Evolutionary conservation across 345 rosid species (phyloP), one percentile per base, ranked within the genome.

Genomic region (Rhodamnia rubescens): DNA sequence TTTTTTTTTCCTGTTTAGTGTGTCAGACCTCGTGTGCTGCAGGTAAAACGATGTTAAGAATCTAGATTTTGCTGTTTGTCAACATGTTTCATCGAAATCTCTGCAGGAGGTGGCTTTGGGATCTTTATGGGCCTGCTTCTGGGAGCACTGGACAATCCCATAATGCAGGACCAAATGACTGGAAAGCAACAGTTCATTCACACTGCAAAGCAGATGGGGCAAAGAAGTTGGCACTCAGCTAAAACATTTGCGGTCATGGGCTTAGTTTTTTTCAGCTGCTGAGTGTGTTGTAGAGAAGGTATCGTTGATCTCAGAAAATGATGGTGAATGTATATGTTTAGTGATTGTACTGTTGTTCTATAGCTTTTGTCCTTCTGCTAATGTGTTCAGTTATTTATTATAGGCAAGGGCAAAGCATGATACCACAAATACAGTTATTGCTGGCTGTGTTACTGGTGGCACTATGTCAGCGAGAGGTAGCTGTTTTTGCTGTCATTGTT

Each of bases 161-260:
- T 96, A 75, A 92, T 81, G 91, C 92, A 93, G 86, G 96, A 94
- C 24, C 83, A 92, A 50, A 95, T 97, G 99, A 95, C 93, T 52
- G 99, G 88, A 36, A 95, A 86, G 89, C 92, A 95, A 87, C 99
- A 95, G 87, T 94, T 97, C 83, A 85, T 94, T 47, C 92, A 92
- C 49, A 88, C 92, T 9, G 93, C 95, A 13, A 97, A 92, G 90
- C 98, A 94, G 85, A 97, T 97, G 98, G 98, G 98, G 16, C 86
- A 85, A 74, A 91, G 96, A 90, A 96, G 99, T 90, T 97, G 98
- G 98, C 83, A 89, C 86, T 94, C 96, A 5, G 94, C 96, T 32
- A 96, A 97, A 92, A 82, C 98, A 16, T 97, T 97, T 87, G 98
- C 99, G 0, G 89, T 96, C 84, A 97, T 97, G 99, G 99, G 99